Conservation (phyloP, 148 eudicot genomes). For the Vaccinium vitisidaea region DNA sequence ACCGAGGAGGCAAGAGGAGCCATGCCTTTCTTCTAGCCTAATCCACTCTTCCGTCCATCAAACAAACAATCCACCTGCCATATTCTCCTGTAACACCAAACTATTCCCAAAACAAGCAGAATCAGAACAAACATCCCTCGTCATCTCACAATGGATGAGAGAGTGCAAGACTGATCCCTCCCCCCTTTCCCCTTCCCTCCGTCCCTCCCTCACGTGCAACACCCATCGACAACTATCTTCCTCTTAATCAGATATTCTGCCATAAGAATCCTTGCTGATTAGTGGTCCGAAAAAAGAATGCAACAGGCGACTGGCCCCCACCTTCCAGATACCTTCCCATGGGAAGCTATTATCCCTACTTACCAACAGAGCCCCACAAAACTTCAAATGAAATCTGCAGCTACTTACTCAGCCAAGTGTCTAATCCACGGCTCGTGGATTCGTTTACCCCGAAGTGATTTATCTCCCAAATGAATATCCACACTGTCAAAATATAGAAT, state of each 20-base stretch:
- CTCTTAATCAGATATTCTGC: background rate
- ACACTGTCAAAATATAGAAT: slow-evolving; percentile 13
- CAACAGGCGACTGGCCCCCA: background rate
- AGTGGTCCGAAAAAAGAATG: background rate
- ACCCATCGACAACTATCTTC: background rate
- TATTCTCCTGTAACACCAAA: background rate
- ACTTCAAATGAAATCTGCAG: background rate
- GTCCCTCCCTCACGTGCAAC: background rate
- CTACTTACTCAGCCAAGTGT: slow-evolving; percentile 5
- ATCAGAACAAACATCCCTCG: background rate
- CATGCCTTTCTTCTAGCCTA: background rate
- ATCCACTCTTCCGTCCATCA: background rate
- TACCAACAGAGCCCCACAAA: background rate
- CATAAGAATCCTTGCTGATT: background rate
- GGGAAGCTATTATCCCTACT: background rate
- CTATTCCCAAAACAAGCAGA: background rate
- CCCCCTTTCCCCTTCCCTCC: background rate
- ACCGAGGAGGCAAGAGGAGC: background rate
- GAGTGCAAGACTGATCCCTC: background rate
- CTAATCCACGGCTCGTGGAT: background rate
- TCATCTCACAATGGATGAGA: background rate
- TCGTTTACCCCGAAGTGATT: background rate
- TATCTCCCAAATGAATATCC: slow-evolving; percentile 6
- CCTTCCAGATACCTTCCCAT: slow-evolving; percentile 25
- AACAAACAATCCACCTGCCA: background rate